These are phyloP conservation scores for Flaveria floridana DNA, from an alignment of 140 eudicot species.

Conservation along the genomic window DNA sequence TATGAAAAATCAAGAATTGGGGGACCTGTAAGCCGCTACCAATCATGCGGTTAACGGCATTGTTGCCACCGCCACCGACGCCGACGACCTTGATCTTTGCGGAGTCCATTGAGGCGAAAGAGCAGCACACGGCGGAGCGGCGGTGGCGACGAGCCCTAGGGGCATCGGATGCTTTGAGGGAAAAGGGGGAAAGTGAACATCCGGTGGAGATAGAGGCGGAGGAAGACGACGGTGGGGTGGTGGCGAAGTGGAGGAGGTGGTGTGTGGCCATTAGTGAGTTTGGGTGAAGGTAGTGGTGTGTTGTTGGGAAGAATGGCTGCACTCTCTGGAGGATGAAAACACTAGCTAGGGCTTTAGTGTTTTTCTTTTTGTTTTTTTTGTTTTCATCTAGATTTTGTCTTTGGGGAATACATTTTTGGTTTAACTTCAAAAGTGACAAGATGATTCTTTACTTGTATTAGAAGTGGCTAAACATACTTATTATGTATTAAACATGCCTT, in stretches of 20 bases:
- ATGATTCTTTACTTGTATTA: no score
- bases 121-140: constrained; percentile 41
- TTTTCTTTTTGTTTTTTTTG: constrained; percentile 12
- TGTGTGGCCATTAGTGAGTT: constrained; percentile 37
- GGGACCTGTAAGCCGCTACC: constrained; percentile 81
- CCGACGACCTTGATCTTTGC: constrained; percentile 97
- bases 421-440: no score
- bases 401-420: not conserved
- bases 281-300: constrained; percentile 9
- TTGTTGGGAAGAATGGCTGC: constrained; percentile 21
- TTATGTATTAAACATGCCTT: no score
- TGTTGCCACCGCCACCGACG: constrained; percentile 98
- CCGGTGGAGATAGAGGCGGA: constrained; percentile 40
- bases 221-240: constrained; percentile 35
- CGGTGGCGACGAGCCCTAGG: constrained; percentile 37
- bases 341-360: constrained; percentile 27
- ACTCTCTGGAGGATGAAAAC: constrained; percentile 22
- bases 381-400: not conserved
- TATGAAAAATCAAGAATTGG: not conserved
- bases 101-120: constrained; percentile 52
- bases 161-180: constrained; percentile 26
- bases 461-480: no score
- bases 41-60: constrained; percentile 99
- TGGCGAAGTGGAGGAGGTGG: constrained; percentile 28
- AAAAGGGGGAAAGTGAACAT: constrained; percentile 37